Base-by-base conservation (phyloP, 2,329 filamentous ascomycete genomes). In the Fusarium sp. region DNA sequence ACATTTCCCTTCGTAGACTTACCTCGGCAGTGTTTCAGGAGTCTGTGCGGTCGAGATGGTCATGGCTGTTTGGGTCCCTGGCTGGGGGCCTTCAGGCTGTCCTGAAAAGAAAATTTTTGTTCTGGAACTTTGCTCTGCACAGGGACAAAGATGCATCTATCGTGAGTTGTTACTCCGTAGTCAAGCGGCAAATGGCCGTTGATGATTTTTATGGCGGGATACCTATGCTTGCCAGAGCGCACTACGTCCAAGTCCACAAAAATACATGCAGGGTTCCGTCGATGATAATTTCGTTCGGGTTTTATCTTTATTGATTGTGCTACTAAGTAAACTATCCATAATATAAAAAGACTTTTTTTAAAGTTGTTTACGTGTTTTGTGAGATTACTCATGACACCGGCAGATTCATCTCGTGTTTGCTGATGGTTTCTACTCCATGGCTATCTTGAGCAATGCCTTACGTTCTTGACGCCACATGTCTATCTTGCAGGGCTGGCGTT, bases 11-110 rank as follows among this genome's bases (percentile, higher is more conserved):
- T 59, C 24, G 16, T 38, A 68, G 50, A 58, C 33, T 31, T 48
- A 59, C 54, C 56, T 68, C 61, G 59, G 65, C 61, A 65, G 44
- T 35, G 66, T 68, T 73, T 73, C 70, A 71, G 61, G 54, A 44
- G 70, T 68, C 66, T 56, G 45, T 71, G 67, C 69, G 42, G 48
- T 38, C 31, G 33, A 45, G 22, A 44, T 59, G 61, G 55, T 48
- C 65, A 39, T 54, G 35, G 61, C 61, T 71, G 55, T 58, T 69
- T 62, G 36, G 24, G 35, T 57, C 35, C 38, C 44, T 47, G 58
- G 36, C 24, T 56, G 59, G 57, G 60, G 45, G 42, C 51, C 65
- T 47, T 65, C 65, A 65, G 65, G 65, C 26, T 61, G 47, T 20
- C 57, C 61, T 70, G 65, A 44, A 36, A 58, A 65, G 38, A 51